phyloP scores from a whole-genome alignment of 805 yeast genomes.

The Metschnikowia henanensis region DNA sequence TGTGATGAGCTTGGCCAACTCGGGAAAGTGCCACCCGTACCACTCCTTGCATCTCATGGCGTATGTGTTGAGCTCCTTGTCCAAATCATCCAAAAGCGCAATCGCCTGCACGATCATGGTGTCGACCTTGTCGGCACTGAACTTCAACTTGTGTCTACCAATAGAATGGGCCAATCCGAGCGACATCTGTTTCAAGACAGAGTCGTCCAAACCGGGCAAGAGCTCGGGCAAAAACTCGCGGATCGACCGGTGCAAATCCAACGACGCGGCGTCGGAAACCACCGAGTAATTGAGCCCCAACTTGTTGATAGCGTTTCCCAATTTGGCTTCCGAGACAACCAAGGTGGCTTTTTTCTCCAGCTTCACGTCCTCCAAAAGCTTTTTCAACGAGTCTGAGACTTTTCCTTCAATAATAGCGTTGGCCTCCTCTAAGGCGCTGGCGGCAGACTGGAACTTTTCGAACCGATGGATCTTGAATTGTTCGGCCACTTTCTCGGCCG shows the following conservation, averaged over 20 bases:
- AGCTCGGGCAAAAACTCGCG: slow-evolving; percentile 92
- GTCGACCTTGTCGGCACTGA: slow-evolving; percentile 97
- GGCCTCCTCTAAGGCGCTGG: slow-evolving; percentile 95
- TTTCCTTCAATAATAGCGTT: slow-evolving; percentile 90
- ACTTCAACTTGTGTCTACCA: slow-evolving; percentile 97
- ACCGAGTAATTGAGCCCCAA: slow-evolving; percentile 84
- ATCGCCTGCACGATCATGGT: slow-evolving; percentile 99
- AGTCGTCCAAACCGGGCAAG: slow-evolving; percentile 87
- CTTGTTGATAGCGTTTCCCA: slow-evolving; percentile 95
- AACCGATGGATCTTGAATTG: slow-evolving; percentile 95
- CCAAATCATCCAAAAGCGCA: slow-evolving; percentile 93
- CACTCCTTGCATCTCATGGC: slow-evolving; percentile 99
- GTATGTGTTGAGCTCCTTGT: slow-evolving; percentile 95
- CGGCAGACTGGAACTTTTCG: slow-evolving; percentile 92
- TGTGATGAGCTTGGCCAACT: slow-evolving; percentile 93
- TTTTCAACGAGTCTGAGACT: slow-evolving; percentile 81
- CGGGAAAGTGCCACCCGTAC: slow-evolving; percentile 99
- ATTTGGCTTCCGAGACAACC: slow-evolving; percentile 91
- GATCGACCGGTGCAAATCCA: slow-evolving; percentile 93
- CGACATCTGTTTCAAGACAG: slow-evolving; percentile 89
- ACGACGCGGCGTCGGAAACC: slow-evolving; percentile 91
- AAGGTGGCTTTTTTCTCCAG: slow-evolving; percentile 82
- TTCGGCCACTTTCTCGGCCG: slow-evolving; percentile 81
- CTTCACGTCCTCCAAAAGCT: slow-evolving; percentile 71
- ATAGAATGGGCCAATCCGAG: slow-evolving; percentile 98